Evolutionary conservation across 331 rosid species (phyloP).

Genomic region (Pyracantha coccinea): DNA sequence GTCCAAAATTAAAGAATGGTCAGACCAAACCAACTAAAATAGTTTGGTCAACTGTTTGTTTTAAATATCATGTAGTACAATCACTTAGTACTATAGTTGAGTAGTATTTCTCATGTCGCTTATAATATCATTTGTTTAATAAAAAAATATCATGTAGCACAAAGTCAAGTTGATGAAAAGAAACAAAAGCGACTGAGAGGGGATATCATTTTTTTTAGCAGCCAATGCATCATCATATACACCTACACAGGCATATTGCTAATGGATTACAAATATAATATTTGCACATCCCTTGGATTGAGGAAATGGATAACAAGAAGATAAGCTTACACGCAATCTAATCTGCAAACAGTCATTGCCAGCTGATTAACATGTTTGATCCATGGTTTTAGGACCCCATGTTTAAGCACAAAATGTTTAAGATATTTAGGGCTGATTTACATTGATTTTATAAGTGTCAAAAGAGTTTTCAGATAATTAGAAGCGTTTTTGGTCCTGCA

Average conservation of each 20-base stretch:
- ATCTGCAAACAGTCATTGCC: constrained; percentile 2
- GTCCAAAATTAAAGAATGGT: neutral
- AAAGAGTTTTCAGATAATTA: neutral
- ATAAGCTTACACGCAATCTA: constrained; percentile 3
- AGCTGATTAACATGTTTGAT: neutral
- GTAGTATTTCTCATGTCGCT: neutral
- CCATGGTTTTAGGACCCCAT: neutral
- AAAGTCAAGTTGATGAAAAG: neutral
- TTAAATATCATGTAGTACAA: neutral
- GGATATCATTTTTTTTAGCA: neutral
- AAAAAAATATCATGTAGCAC: no score
- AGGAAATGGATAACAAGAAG: constrained; percentile 2
- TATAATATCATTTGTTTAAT: no score
- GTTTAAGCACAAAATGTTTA: neutral
- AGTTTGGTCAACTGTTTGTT: neutral
- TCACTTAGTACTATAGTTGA: neutral
- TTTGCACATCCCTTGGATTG: neutral
- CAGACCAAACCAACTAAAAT: neutral
- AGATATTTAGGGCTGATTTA: neutral
- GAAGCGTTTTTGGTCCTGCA: neutral
- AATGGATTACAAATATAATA: neutral
- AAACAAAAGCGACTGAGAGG: neutral
- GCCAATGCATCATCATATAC: neutral
- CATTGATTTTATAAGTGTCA: neutral
- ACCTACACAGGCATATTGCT: neutral